Percentiles rank a stretch among this genome's conserved stretches.
These are phyloP conservation scores for Syncephalastrum racemosum DNA, from an alignment of 371 early-diverging fungal genomes.

Conservation along the genomic window DNA sequence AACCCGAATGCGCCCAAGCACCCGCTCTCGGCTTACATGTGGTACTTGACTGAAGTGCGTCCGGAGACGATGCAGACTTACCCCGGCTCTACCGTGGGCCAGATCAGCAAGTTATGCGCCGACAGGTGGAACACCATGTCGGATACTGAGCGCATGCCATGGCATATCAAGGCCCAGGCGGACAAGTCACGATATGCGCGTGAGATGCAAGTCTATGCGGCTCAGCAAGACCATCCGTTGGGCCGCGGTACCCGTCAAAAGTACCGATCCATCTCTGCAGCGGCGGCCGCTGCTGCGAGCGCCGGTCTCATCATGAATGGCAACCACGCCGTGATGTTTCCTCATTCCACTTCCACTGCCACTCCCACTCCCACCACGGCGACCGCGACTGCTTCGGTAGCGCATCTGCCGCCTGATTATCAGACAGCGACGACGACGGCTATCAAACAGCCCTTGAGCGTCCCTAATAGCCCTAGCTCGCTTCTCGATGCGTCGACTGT, in stretches of 20 bases:
- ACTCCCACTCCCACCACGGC: too few relatives aligned
- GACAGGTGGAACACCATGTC: constrained; percentile 68
- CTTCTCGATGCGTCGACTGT: too few relatives aligned
- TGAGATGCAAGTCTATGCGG: constrained; percentile 67
- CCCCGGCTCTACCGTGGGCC: constrained; percentile 71
- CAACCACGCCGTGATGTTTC: too few relatives aligned
- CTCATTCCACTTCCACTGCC: too few relatives aligned
- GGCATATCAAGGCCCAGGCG: constrained; percentile 61
- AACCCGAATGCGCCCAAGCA: constrained; percentile 75
- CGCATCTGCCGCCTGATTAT: constrained; percentile 22
- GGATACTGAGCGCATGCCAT: constrained; percentile 57
- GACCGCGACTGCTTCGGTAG: constrained; percentile 8
- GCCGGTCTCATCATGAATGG: too few relatives aligned
- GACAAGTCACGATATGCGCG: constrained; percentile 78
- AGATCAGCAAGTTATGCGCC: constrained; percentile 70
- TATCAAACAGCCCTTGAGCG: too few relatives aligned
- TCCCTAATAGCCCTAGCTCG: too few relatives aligned
- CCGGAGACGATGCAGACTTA: constrained; percentile 60
- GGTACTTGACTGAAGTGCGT: constrained; percentile 67
- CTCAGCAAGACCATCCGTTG: constrained; percentile 41
- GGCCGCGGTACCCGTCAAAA: constrained; percentile 51
- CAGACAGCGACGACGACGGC: too few relatives aligned
- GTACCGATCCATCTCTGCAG: constrained; percentile 30
- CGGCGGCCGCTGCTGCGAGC: constrained; percentile 16
- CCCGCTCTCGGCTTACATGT: constrained; percentile 78